Evolutionary conservation across 805 yeast species (phyloP), one percentile per base, ranked within the genome.

Genomic region (Ascoidea tarda): DNA sequence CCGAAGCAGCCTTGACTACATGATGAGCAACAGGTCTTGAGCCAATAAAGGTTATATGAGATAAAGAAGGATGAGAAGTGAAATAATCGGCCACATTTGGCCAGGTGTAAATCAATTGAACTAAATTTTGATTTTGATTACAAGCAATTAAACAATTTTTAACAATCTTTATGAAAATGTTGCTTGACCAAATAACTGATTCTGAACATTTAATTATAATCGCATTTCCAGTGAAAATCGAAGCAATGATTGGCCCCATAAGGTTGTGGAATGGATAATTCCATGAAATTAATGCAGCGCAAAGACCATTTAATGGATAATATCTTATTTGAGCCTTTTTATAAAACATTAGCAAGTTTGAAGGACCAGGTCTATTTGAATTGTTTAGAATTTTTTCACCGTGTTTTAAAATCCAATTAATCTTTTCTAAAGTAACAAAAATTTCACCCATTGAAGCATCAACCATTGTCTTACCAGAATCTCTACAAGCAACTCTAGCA

Each of bases 361-460:
- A 75, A 21, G 97, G 91, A 0, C 96, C 96, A 0, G 96, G 84
- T 58, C 98, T 79, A 49, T 72, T 73, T 12, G 93, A 83, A 2
- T 87, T 79, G 48, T 76, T 73, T 56, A 93, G 70, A 0, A 86
- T 79, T 12, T 69, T 69, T 59, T 82, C 91, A 46, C 98, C 99
- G 64, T 93, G 79, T 55, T 81, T 76, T 52, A 88, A 72, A 48
- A 85, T 81, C 99, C 99, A 93, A 58, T 83, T 82, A 60, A 91
- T 69, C 65, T 93, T 93, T 64, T 93, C 99, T 54, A 91, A 72
- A 0, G 99, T 91, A 14, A 90, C 98, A 79, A 93, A 76, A 49
- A 93, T 87, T 68, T 91, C 96, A 50, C 97, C 97, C 89, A 87
- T 84, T 49, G 93, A 82, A 3, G 98, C 98, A 69, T 93, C 98